A percentile compares a stretch with the other conserved stretches of the same genome.
These are phyloP conservation scores for Globisporangium lucens DNA, from an alignment of 352 stramenopile genomes.

Conservation along the genomic window DNA sequence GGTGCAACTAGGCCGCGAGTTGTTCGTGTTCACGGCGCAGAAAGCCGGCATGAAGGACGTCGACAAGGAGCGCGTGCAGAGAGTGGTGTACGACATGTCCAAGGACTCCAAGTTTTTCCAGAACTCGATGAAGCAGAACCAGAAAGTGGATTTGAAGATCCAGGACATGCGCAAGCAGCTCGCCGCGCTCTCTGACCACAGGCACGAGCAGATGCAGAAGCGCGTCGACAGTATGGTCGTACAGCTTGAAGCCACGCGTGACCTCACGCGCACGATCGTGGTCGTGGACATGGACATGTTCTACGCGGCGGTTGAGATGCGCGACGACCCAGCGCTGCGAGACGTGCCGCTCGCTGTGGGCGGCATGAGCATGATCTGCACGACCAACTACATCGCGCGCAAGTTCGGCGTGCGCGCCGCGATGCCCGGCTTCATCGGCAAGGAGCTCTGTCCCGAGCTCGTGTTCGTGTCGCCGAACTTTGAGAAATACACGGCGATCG, in stretches of 20 bases:
- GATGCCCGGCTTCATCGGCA: slow-evolving; percentile 96
- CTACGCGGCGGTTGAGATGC: slow-evolving; percentile 95
- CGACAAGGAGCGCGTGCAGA: slow-evolving; percentile 89
- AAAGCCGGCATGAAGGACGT: slow-evolving; percentile 89
- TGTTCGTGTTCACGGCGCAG: slow-evolving; percentile 83
- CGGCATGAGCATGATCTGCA: slow-evolving; percentile 92
- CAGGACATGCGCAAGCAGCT: slow-evolving; percentile 67
- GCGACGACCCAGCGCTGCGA: slow-evolving; percentile 85
- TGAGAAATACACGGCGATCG: slow-evolving; percentile 87
- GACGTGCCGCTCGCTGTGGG: slow-evolving; percentile 92
- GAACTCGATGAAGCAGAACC: slow-evolving; percentile 88
- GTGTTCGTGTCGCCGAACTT: slow-evolving; percentile 93
- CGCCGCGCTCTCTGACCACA: slow-evolving; percentile 36
- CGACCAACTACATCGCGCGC: slow-evolving; percentile 94
- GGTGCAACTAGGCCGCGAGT: slow-evolving; percentile 21
- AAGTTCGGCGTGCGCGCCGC: slow-evolving; percentile 93
- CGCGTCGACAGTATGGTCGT: slow-evolving; percentile 43
- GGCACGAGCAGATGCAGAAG: slow-evolving; percentile 27
- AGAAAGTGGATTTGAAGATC: slow-evolving; percentile 85
- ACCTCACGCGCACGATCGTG: slow-evolving; percentile 73
- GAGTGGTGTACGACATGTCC: slow-evolving; percentile 93
- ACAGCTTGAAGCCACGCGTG: slow-evolving; percentile 51
- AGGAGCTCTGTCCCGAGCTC: slow-evolving; percentile 92
- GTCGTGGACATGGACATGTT: slow-evolving; percentile 98
- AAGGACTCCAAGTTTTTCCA: slow-evolving; percentile 93